Conservation (phyloP, 306 rosid genomes). For the Psophocarpus tetragonolobus region DNA sequence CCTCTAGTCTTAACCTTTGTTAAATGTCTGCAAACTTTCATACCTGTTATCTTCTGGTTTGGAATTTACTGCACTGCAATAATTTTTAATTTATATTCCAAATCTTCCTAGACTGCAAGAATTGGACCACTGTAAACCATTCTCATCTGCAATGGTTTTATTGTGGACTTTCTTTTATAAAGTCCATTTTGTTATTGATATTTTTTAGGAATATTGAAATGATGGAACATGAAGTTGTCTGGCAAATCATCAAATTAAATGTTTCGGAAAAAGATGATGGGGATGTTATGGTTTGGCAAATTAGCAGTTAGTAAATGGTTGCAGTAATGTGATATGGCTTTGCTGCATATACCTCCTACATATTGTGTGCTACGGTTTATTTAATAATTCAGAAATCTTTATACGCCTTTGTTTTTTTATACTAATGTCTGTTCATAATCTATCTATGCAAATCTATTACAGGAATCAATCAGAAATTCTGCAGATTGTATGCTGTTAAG, state of each 20-base stretch:
- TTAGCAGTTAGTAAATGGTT: constrained; percentile 3
- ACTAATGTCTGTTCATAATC: constrained; percentile 18
- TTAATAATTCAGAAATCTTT: constrained; percentile 20
- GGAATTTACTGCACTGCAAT: background rate
- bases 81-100: background rate
- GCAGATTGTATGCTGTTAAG: constrained; percentile 83
- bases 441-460: constrained; percentile 41
- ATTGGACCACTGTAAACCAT: constrained; percentile 4
- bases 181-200: constrained; percentile 12
- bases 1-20: background rate
- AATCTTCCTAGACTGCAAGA: constrained; percentile 1
- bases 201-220: constrained; percentile 8
- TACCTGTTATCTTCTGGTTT: background rate
- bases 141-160: constrained; percentile 1
- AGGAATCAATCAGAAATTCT: constrained; percentile 96
- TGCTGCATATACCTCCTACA: constrained; percentile 4
- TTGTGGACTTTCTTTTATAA: background rate
- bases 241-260: background rate
- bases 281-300: constrained; percentile 13
- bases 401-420: constrained; percentile 11
- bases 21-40: background rate
- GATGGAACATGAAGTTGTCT: background rate
- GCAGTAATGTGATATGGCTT: constrained; percentile 14
- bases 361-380: constrained; percentile 23
- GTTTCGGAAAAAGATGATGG: background rate